Conservation (phyloP, 2,329 filamentous ascomycete species). For the Macrophomina phaseolina region DNA sequence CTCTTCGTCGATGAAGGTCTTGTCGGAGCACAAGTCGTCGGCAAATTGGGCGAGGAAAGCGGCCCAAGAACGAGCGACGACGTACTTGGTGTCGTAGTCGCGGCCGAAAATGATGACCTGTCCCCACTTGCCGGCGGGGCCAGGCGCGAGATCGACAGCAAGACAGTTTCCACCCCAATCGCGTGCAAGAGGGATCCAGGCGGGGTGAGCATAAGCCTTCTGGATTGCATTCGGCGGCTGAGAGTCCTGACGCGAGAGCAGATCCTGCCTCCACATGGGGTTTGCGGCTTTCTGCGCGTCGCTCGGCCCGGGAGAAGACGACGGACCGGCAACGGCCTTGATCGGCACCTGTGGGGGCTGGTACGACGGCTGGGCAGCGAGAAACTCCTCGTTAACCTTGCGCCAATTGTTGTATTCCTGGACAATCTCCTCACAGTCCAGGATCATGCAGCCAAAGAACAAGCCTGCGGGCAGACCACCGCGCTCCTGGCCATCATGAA, state of each 20-base stretch:
- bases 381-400: constrained; percentile 87
- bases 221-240: constrained; percentile 86
- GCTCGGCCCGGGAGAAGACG: constrained; percentile 65
- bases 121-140: constrained; percentile 89
- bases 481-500: constrained; percentile 97
- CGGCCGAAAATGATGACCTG: constrained; percentile 96
- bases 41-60: constrained; percentile 84
- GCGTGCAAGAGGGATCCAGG: constrained; percentile 93
- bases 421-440: constrained; percentile 97
- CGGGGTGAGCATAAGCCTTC: constrained; percentile 89
- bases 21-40: constrained; percentile 87
- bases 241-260: constrained; percentile 83
- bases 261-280: constrained; percentile 80
- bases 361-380: constrained; percentile 63
- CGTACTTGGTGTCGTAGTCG: constrained; percentile 98
- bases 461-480: constrained; percentile 89
- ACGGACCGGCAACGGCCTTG: constrained; percentile 71
- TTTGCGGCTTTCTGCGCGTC: constrained; percentile 59
- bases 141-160: constrained; percentile 89
- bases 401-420: constrained; percentile 98
- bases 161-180: constrained; percentile 99
- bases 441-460: constrained; percentile 90
- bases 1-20: constrained; percentile 93
- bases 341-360: constrained; percentile 68
- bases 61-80: constrained; percentile 90